A percentile compares a stretch with the other conserved stretches of the same genome.
phyloP scores from a whole-genome alignment of 495 filamentous ascomycete species.

The Penicillium cataractarum region DNA sequence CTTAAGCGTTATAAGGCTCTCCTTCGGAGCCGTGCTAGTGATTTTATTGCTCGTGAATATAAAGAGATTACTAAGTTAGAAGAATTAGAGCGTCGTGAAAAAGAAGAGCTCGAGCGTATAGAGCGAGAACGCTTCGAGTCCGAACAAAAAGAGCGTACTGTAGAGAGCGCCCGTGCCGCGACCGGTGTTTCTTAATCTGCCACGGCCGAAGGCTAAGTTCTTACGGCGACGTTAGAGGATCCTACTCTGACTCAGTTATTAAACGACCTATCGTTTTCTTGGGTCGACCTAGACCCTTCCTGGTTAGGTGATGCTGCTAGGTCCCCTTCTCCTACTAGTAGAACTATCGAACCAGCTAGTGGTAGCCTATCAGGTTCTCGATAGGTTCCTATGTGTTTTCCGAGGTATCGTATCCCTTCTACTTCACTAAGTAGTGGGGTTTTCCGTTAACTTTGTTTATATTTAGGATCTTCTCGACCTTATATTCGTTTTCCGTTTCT shows the following conservation, averaged over 20 bases:
- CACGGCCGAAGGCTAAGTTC: background rate
- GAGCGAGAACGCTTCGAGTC: background rate
- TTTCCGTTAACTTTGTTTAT: background rate
- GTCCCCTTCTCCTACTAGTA: background rate
- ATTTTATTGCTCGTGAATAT: no score
- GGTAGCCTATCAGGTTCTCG: constrained; percentile 6
- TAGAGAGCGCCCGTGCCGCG: background rate
- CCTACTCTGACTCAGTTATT: background rate
- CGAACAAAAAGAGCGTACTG: background rate
- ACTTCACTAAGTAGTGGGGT: constrained; percentile 10
- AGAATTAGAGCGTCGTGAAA: no score
- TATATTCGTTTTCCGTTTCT: constrained; percentile 13
- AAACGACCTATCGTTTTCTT: background rate
- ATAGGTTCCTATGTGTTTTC: constrained; percentile 18
- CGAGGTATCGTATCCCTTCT: constrained; percentile 10
- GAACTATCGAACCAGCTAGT: constrained; percentile 12
- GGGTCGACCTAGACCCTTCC: no score
- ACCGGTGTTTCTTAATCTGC: background rate
- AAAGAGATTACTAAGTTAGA: no score
- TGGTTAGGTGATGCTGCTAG: no score
- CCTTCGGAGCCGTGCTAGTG: no score
- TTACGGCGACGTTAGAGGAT: background rate
- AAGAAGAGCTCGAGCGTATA: no score
- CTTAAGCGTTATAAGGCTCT: no score
- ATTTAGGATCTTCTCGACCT: constrained; percentile 6